phyloP scores from a whole-genome alignment of 1,284 basidiomycete genomes.

The Puccinia horiana region DNA sequence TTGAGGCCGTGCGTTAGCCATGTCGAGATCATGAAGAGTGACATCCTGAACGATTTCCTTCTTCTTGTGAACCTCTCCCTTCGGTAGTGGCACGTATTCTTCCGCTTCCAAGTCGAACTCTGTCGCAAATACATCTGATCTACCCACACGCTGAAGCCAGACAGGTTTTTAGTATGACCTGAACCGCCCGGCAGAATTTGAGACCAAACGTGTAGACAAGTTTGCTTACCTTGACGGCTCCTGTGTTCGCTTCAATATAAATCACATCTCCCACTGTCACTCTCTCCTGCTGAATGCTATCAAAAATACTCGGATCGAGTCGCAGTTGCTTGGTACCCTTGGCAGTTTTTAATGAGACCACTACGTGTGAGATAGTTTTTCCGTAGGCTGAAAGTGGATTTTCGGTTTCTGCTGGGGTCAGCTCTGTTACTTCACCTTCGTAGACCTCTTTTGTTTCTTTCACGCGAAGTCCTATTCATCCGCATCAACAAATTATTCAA shows the following conservation, averaged over 20 bases:
- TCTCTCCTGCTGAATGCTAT: constrained; percentile 95
- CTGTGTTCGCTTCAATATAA: constrained; percentile 90
- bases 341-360: constrained; percentile 94
- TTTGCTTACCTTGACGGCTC: constrained; percentile 79
- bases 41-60: constrained; percentile 98
- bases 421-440: constrained; percentile 95
- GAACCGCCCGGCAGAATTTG: background rate
- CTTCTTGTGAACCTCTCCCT: constrained; percentile 95
- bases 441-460: constrained; percentile 99
- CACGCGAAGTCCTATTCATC: constrained; percentile 75
- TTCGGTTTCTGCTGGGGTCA: constrained; percentile 91
- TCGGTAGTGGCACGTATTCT: constrained; percentile 95
- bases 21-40: constrained; percentile 91
- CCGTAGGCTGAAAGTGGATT: constrained; percentile 96
- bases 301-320: constrained; percentile 92
- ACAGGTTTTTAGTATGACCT: background rate
- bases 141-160: constrained; percentile 70
- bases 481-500: too few species aligned
- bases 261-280: constrained; percentile 96
- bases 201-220: background rate
- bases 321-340: constrained; percentile 97
- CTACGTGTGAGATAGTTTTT: constrained; percentile 95
- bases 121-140: constrained; percentile 97
- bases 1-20: constrained; percentile 92
- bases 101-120: constrained; percentile 98